Evolutionary conservation across 2,329 filamentous ascomycete species (phyloP).

Genomic region (Macrophomina tecta): DNA sequence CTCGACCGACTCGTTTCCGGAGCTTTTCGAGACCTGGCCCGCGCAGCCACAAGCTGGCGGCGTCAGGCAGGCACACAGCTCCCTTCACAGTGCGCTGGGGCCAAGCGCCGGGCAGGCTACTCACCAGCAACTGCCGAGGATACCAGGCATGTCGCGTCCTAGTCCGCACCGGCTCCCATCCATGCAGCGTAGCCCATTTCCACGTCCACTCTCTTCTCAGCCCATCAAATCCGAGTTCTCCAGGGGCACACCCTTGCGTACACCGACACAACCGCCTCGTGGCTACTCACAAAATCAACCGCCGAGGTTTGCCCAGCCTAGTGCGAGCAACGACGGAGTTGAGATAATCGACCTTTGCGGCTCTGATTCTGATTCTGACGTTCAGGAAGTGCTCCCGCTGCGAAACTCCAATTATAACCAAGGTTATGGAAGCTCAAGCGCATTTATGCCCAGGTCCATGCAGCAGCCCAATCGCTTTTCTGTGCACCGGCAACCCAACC

Average conservation of each 20-base stretch:
- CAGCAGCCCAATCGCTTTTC: conserved; percentile 1
- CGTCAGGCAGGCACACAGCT: conserved; percentile 16
- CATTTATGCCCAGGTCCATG: background rate
- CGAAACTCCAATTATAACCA: background rate
- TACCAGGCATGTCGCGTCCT: background rate
- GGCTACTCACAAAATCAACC: background rate
- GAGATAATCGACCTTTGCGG: conserved; percentile 22
- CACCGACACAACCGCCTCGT: background rate
- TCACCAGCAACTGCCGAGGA: background rate
- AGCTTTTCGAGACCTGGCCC: conserved; percentile 5
- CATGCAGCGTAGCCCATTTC: background rate
- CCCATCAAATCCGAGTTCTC: conserved; percentile 1
- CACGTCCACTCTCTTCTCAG: background rate
- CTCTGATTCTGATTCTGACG: conserved; percentile 10
- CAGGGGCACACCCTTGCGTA: background rate
- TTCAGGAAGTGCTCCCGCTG: background rate
- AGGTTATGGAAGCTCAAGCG: background rate
- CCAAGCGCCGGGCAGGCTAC: too few relatives aligned
- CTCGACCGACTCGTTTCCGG: conserved; percentile 18
- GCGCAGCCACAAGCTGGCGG: conserved; percentile 10
- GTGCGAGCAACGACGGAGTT: background rate
- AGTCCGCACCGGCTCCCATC: background rate
- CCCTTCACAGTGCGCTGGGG: conserved; percentile 8
- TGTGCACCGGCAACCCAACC: background rate
- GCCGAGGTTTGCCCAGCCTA: background rate